Conservation (phyloP, 768 basidiomycete genomes). For the Pisolithus microcarpus region DNA sequence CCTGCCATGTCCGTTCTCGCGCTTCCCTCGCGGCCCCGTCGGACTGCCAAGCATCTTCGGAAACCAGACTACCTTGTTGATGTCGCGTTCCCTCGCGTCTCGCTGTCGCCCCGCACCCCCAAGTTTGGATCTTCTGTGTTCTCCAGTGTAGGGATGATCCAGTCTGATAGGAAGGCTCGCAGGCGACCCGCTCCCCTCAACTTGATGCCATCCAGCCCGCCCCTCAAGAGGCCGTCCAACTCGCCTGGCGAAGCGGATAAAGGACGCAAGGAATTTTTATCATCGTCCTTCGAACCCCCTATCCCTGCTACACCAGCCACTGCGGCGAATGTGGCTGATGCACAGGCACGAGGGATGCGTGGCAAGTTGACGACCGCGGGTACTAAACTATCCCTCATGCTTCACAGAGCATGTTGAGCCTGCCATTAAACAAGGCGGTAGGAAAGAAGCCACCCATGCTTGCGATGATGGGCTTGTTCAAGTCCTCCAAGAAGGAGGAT, state of each 20-base stretch:
- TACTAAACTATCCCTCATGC: conserved; percentile 6
- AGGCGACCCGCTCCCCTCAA: conserved; percentile 39
- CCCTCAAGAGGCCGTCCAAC: conserved; percentile 27
- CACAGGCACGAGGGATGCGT: background rate
- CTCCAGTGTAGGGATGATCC: conserved; percentile 1
- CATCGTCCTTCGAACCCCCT: conserved; percentile 37
- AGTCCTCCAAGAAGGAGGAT: conserved; percentile 18
- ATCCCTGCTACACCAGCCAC: conserved; percentile 6
- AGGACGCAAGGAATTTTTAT: conserved; percentile 36
- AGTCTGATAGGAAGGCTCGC: conserved; percentile 25
- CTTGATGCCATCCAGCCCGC: conserved; percentile 28
- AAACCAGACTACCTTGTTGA: conserved; percentile 32
- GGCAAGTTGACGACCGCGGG: conserved; percentile 1
- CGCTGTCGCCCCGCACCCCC: conserved; percentile 9
- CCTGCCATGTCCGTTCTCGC: conserved; percentile 31
- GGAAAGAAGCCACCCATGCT: conserved; percentile 20
- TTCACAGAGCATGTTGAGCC: conserved; percentile 1
- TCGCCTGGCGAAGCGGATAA: conserved; percentile 30
- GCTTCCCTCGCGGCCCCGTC: conserved; percentile 28
- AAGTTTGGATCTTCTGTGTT: conserved; percentile 8
- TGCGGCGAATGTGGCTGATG: background rate
- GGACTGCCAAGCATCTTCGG: conserved; percentile 30
- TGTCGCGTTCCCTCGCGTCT: conserved; percentile 18
- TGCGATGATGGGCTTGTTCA: conserved; percentile 28
- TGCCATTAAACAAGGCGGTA: conserved; percentile 11